Conservation (phyloP, 2,329 filamentous ascomycete species). For the Arthrobotrys sinensis region DNA sequence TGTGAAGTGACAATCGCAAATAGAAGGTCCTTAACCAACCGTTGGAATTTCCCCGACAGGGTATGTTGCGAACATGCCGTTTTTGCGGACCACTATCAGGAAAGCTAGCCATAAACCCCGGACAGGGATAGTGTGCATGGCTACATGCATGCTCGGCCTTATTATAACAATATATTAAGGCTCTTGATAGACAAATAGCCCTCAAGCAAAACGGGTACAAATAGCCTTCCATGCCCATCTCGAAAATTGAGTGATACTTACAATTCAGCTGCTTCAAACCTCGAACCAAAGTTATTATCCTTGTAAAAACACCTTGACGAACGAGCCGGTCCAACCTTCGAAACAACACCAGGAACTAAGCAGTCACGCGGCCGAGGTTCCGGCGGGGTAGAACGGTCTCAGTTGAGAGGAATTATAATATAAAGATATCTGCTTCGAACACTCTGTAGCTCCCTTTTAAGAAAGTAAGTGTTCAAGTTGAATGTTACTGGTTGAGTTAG, state of each 20-base stretch:
- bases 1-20: too few relatives aligned
- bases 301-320: not conserved
- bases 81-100: conserved; percentile 18
- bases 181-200: conserved; percentile 16
- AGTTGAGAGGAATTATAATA: not conserved
- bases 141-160: conserved; percentile 29
- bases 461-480: not conserved
- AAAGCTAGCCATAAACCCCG: conserved; percentile 25
- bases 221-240: conserved; percentile 30
- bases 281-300: not conserved
- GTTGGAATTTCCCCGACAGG: conserved; percentile 25
- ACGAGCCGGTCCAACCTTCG: not conserved
- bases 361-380: not conserved
- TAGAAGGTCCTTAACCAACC: too few relatives aligned
- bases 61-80: conserved; percentile 22
- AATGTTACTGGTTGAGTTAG: not conserved
- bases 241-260: not conserved
- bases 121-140: conserved; percentile 28
- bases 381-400: not conserved
- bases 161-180: conserved; percentile 27
- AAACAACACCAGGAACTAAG: conserved; percentile 2
- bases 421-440: not conserved
- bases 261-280: not conserved
- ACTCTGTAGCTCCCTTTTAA: not conserved
- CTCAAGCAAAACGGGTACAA: conserved; percentile 13